Evolutionary conservation across 352 stramenopile genomes (phyloP), one percentile per base, ranked within the genome.

Genomic region (Elongisporangium undulatum): DNA sequence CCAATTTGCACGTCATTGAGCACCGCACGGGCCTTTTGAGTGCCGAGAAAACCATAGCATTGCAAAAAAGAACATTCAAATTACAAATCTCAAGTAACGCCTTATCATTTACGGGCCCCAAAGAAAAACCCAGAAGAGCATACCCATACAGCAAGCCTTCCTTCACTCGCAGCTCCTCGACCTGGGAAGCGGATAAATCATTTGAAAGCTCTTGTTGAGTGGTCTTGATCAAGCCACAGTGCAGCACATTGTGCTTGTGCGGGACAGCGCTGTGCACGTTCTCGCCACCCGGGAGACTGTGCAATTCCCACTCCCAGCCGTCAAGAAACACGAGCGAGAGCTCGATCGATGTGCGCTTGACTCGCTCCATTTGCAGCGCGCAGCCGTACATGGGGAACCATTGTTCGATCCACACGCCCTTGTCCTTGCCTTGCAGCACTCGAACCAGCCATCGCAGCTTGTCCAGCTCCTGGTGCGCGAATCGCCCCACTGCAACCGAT

Each of bases 341-440:
- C 4, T 22, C 53, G 2, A 53, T 59, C 3, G 48, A 23, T 13
- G 29, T 41, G 1, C 29, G 9, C 12, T 59, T 70, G 1, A 71
- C n/a, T 22, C 62, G 52, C 20, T 73, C 70, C 23, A 62, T 54
- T 39, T 85, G 75, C 12, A 87, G 16, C 3, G 54, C 68, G 39
- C 69, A 85, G 12, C 69, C 75, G 57, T 86, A 89, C 59, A 63
- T 24, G 1, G 77, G 75, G 29, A 85, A 65, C 79, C 79, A 89
- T 15, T 61, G 58, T 8, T 71, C 55, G 15, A 71, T 63, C 62
- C 69, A 69, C 19, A 75, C 55, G 10, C 63, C 49, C 2, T 62
- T 56, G 20, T 49, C 16, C 20, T 13, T 58, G 6, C 22, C 56
- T 49, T 17, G 16, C 5, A 74, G 59, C 34, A 51, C 29, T 51